Percentiles rank a stretch among this genome's conserved stretches.
These are phyloP conservation scores for Cymbomonas tetramitiformis DNA, from an alignment of 139 green algal genomes.

Conservation along the genomic window DNA sequence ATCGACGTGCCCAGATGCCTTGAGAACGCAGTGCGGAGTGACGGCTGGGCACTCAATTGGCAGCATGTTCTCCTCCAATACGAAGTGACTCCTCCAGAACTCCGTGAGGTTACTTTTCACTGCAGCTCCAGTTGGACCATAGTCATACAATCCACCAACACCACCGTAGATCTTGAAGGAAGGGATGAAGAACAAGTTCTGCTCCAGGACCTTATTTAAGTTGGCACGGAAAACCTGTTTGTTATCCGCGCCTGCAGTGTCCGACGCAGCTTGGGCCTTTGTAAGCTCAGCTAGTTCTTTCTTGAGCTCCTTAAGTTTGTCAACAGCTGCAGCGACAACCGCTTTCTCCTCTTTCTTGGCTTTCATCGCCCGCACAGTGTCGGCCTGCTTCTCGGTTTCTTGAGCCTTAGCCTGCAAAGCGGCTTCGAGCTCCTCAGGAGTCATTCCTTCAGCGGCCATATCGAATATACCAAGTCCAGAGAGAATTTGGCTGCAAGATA, in stretches of 20 bases:
- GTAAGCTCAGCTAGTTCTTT: constrained; percentile 30
- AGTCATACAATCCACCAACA: constrained; percentile 94
- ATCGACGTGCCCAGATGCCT: constrained; percentile 89
- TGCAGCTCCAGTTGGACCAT: constrained; percentile 84
- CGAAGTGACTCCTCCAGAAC: constrained; percentile 73
- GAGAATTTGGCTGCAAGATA: no score
- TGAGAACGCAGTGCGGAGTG: constrained; percentile 83
- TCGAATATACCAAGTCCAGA: no score
- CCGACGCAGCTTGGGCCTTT: constrained; percentile 41
- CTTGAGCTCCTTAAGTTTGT: constrained; percentile 74
- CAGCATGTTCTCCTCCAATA: constrained; percentile 95
- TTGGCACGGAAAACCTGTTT: constrained; percentile 64
- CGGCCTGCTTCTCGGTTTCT: no score
- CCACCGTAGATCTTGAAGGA: constrained; percentile 95
- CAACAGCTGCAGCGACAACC: constrained; percentile 66
- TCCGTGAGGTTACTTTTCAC: constrained; percentile 83
- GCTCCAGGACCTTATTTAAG: constrained; percentile 64
- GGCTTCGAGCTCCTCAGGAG: no score
- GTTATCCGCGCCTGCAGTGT: constrained; percentile 28
- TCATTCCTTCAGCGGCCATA: no score
- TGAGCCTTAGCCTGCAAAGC: no score
- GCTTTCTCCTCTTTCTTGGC: constrained; percentile 57
- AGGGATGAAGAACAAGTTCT: constrained; percentile 87
- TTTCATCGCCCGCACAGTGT: constrained; percentile 78
- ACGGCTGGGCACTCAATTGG: constrained; percentile 94